Evolutionary conservation across 1,284 basidiomycete species (phyloP).

Genomic region (Neotropicomus parvogracilis): DNA sequence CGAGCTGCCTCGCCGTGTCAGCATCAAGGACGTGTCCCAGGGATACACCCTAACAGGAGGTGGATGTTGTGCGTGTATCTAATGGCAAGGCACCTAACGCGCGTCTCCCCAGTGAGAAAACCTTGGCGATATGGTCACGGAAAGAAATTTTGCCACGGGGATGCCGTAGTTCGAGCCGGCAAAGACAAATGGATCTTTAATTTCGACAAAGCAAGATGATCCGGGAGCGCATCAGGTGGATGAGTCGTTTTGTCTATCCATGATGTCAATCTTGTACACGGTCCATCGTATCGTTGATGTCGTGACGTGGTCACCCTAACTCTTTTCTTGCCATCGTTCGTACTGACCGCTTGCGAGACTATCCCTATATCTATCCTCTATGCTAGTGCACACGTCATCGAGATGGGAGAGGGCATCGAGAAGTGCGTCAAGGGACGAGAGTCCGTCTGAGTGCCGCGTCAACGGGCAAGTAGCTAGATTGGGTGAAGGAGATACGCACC

Average conservation of each 20-base stretch:
- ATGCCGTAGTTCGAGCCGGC: conserved; percentile 16
- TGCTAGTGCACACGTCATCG: conserved; percentile 66
- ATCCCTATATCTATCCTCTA: conserved; percentile 61
- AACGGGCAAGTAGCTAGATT: conserved; percentile 1
- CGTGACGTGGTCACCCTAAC: conserved; percentile 33
- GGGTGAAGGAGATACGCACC: conserved; percentile 54
- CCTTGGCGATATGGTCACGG: conserved; percentile 29
- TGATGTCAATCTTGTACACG: conserved; percentile 1
- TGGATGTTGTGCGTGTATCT: conserved; percentile 1
- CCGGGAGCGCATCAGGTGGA: neutral
- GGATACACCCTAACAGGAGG: conserved; percentile 26
- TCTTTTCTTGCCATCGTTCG: conserved; percentile 67
- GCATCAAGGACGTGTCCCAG: conserved; percentile 6
- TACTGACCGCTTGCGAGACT: conserved; percentile 54
- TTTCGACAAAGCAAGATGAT: conserved; percentile 13
- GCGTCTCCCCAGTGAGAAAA: conserved; percentile 19
- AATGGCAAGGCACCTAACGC: neutral
- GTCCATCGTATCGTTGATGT: neutral
- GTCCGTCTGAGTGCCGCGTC: conserved; percentile 51
- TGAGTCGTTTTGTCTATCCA: neutral
- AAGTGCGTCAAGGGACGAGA: conserved; percentile 78
- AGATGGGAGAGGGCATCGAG: conserved; percentile 72
- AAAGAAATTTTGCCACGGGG: conserved; percentile 26
- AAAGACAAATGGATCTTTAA: conserved; percentile 28
- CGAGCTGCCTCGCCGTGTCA: conserved; percentile 20